Base-by-base conservation (phyloP, 202 grass and related monocot species). In the Zizania palustris region DNA sequence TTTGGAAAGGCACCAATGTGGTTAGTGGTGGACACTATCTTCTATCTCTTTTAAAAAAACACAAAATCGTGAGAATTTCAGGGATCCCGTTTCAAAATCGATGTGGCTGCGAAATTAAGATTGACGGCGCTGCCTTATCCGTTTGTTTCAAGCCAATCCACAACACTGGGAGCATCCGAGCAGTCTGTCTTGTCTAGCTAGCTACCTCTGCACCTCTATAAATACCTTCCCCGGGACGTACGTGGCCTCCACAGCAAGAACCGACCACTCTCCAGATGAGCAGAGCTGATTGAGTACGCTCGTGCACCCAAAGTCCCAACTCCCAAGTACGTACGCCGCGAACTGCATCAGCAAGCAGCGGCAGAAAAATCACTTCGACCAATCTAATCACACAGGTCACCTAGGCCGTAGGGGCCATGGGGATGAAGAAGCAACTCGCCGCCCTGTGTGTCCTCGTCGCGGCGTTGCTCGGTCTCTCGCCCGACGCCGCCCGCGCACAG, bases 51-150 rank as follows among this genome's bases (percentile, higher is more conserved):
- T n/a, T n/a, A n/a, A n/a, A n/a, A 28, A 28, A 28, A 28, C 28
- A 28, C 28, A 2, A 28, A 28, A 28, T 28, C 28, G 28, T 28
- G 28, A 2, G 28, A 2, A 28, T 28, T 28, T 28, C 28, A 28
- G 28, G 28, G 28, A 28, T 1, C 28, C 28, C 28, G 28, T 28
- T 28, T 28, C 28, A 2, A 28, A 28, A 28, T 28, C 28, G 28
- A 28, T 28, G 28, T 28, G 28, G 53, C 22, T 3, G 54, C 33
- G 16, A 3, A 79, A 11, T 57, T 11, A 22, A 35, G 28, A 28
- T 28, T 28, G 65, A 61, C 42, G 42, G 54, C 22, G 1, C 58
- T 45, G 50, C 16, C 80, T 82, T 74, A 82, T 82, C 79, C 61
- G 14, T 73, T 43, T 55, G 22, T 35, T 10, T 58, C 46, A 48